A percentile compares a stretch with the other conserved stretches of the same genome.
Evolutionary conservation across 164 flowering plant genomes (phyloP).

Genomic region (Warburgia ugandensis): DNA sequence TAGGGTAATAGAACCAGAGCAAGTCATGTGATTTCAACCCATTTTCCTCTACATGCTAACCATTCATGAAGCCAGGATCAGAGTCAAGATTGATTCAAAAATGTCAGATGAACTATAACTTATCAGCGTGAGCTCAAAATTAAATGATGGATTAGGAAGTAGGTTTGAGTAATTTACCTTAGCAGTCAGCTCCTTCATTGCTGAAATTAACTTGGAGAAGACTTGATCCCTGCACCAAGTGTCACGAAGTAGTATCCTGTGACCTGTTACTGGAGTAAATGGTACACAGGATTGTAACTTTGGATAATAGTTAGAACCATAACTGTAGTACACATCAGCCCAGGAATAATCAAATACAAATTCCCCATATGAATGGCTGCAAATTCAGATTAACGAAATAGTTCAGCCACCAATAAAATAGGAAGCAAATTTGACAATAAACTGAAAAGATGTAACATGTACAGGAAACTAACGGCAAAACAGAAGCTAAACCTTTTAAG

Average conservation of each 20-base stretch:
- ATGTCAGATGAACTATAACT: background rate
- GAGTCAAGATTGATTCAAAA: too few relatives aligned
- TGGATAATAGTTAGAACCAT: conserved; percentile 78
- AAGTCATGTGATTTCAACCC: conserved; percentile 2
- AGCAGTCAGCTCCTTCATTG: conserved; percentile 58
- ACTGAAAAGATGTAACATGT: background rate
- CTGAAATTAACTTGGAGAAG: conserved; percentile 58
- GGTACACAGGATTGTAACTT: conserved; percentile 90
- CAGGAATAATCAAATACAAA: conserved; percentile 94
- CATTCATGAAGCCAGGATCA: background rate
- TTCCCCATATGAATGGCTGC: conserved; percentile 98
- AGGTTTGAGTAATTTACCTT: conserved; percentile 44
- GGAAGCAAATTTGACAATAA: conserved; percentile 1
- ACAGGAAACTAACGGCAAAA: conserved; percentile 8
- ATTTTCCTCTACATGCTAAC: background rate
- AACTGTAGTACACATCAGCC: conserved; percentile 87
- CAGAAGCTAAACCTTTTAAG: conserved; percentile 70
- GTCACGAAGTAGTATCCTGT: conserved; percentile 68
- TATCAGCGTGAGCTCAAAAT: too few relatives aligned
- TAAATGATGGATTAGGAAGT: background rate
- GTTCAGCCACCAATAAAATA: conserved; percentile 12
- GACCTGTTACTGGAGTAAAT: conserved; percentile 94
- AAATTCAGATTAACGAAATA: conserved; percentile 15
- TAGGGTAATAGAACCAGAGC: background rate
- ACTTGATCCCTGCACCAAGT: conserved; percentile 58